Conservation (phyloP, 495 filamentous ascomycete species). For the Neurospora sp. region DNA sequence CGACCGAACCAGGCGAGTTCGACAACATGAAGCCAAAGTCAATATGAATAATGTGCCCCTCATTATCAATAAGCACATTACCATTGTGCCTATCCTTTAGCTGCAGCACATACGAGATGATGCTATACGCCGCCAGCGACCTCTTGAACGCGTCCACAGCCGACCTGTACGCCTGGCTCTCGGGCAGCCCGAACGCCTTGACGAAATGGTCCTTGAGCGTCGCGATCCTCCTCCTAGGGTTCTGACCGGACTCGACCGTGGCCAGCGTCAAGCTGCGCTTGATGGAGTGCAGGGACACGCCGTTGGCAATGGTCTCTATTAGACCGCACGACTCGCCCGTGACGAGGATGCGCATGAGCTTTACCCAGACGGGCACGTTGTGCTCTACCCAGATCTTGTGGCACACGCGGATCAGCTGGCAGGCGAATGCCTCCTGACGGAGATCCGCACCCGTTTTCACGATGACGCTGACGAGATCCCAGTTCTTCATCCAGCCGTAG, state of each 20-base stretch:
- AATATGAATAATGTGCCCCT: constrained; percentile 72
- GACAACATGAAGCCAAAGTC: constrained; percentile 79
- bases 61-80: constrained; percentile 68
- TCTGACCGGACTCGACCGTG: constrained; percentile 52
- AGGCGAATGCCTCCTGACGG: constrained; percentile 69
- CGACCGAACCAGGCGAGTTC: constrained; percentile 65
- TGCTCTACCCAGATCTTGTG: constrained; percentile 66
- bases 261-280: constrained; percentile 65
- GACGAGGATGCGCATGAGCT: constrained; percentile 69
- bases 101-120: constrained; percentile 66
- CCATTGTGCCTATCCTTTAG: constrained; percentile 76
- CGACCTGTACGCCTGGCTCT: constrained; percentile 49
- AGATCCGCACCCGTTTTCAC: constrained; percentile 71
- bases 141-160: constrained; percentile 62
- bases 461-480: constrained; percentile 71
- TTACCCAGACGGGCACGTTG: constrained; percentile 65
- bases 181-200: constrained; percentile 58
- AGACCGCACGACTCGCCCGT: constrained; percentile 69
- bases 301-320: constrained; percentile 73
- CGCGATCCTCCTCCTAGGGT: constrained; percentile 57
- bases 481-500: constrained; percentile 70
- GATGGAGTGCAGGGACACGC: constrained; percentile 64
- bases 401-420: constrained; percentile 65
- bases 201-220: constrained; percentile 67
- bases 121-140: constrained; percentile 63